Evolutionary conservation across 2,329 filamentous ascomycete genomes (phyloP).

Genomic region (Biscogniauxia sp.): DNA sequence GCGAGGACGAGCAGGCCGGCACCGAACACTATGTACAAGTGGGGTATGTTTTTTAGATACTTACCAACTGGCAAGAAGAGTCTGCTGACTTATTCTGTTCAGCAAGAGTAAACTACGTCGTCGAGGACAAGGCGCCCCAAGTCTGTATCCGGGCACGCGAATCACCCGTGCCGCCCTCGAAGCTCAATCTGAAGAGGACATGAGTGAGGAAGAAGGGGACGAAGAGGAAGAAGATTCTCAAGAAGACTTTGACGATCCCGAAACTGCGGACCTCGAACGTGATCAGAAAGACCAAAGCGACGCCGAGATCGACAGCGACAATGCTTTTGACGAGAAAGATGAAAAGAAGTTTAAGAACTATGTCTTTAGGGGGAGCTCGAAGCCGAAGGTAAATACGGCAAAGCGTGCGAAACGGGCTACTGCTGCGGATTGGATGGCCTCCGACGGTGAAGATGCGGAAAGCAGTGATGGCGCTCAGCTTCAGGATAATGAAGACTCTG

Average conservation of each 20-base stretch:
- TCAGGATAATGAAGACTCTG: constrained; percentile 33
- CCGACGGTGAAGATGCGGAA: constrained; percentile 39
- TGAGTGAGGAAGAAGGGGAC: constrained; percentile 38
- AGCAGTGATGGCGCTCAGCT: constrained; percentile 36
- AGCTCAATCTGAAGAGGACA: constrained; percentile 32
- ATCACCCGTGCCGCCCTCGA: constrained; percentile 64
- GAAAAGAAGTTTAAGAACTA: constrained; percentile 78
- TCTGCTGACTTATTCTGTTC: constrained; percentile 8
- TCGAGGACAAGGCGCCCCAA: constrained; percentile 65
- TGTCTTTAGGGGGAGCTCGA: constrained; percentile 59
- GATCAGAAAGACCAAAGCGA: constrained; percentile 51
- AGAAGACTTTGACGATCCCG: constrained; percentile 53
- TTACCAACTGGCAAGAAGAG: not conserved
- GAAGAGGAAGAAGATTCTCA: constrained; percentile 37
- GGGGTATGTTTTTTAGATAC: constrained; percentile 21
- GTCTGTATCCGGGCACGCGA: constrained; percentile 75
- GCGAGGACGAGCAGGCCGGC: constrained; percentile 55
- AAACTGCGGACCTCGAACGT: constrained; percentile 51
- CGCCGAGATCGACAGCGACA: constrained; percentile 60
- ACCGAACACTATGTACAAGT: constrained; percentile 79
- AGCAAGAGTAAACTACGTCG: constrained; percentile 82
- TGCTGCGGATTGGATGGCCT: constrained; percentile 57
- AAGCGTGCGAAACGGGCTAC: constrained; percentile 41
- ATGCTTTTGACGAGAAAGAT: constrained; percentile 80
- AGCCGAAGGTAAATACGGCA: constrained; percentile 39